Base-by-base conservation (phyloP, 495 filamentous ascomycete species). In the Astrothelium subdiscretum region DNA sequence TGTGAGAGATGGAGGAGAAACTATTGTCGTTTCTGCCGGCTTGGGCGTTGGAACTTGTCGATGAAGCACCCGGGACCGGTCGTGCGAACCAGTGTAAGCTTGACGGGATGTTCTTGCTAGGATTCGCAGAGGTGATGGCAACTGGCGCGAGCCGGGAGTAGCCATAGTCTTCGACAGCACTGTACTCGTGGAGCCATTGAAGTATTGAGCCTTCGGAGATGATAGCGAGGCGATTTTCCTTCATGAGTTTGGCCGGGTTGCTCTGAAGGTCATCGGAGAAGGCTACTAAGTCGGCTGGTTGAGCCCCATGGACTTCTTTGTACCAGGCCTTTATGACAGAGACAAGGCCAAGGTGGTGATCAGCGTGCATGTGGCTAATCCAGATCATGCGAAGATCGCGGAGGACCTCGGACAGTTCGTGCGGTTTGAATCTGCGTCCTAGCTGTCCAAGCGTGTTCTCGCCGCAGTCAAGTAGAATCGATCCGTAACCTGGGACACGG, bases 371-470 rank as follows among this genome's bases (percentile, higher is more conserved):
- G 73, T 99, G 94, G 69, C 88, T 92, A 70, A 99, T 92, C 87
- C 89, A 97, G 60, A 99, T 87, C 66, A 83, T 80, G 40, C 87
- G 88, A 29, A 99, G 78, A 62, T 96, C 88, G 60, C 77, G 76
- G 13, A 97, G 76, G 12, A 96, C 76, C 35, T 85, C 80, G n/a
- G 78, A 76, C 4, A 92, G 72, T 66, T 90, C 79, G 24, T 78
- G 72, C 3, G 78, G 74, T 2, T 78, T 78, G 67, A 86, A 95
- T 2, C 87, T 74, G 44, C 94, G 88, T 60, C 83, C 83, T 24
- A 99, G 72, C 69, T 97, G 92, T n/a, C 94, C 94, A 18, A 97
- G 78, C 0, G 94, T 97, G 66, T 88, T 89, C 73, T 99, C 94
- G 63, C 94, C 94, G 66, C 86, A 89, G 72, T 99, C 94, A 48